These are phyloP conservation scores for Malus hybrid DNA, from an alignment of 331 rosid species.

Conservation along the genomic window DNA sequence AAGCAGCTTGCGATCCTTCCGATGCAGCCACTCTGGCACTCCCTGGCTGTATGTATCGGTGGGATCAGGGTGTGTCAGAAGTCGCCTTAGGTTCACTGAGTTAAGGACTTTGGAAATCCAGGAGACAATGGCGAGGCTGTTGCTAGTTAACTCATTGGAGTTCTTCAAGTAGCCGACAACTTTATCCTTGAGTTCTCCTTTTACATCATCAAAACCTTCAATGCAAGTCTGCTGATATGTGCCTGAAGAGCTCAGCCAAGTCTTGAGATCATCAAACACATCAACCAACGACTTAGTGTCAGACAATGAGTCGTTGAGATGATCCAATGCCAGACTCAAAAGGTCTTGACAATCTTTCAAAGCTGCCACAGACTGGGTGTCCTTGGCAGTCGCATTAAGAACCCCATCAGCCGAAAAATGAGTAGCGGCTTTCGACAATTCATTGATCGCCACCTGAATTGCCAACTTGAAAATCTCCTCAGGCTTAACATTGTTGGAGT, in stretches of 20 bases:
- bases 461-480: constrained; percentile 35
- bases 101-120: constrained; percentile 43
- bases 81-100: constrained; percentile 45
- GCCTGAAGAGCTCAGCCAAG: constrained; percentile 74
- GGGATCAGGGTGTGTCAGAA: constrained; percentile 18
- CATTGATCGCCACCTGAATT: constrained; percentile 35
- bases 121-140: constrained; percentile 62
- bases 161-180: constrained; percentile 33
- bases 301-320: constrained; percentile 39
- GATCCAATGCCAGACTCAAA: constrained; percentile 49
- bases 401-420: constrained; percentile 31
- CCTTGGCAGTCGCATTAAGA: constrained; percentile 6
- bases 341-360: constrained; percentile 45
- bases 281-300: constrained; percentile 28
- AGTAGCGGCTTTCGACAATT: constrained; percentile 18
- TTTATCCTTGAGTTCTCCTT: constrained; percentile 4
- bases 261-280: constrained; percentile 50
- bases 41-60: background rate
- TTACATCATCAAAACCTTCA: constrained; percentile 41
- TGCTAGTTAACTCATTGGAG: constrained; percentile 59
- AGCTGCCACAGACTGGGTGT: constrained; percentile 29
- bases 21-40: constrained; percentile 47
- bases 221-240: constrained; percentile 66
- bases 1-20: constrained; percentile 37
- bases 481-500: constrained; percentile 32